These are phyloP conservation scores for Eucalyptus erythrocorys DNA, from an alignment of 345 rosid genomes.

Conservation along the genomic window DNA sequence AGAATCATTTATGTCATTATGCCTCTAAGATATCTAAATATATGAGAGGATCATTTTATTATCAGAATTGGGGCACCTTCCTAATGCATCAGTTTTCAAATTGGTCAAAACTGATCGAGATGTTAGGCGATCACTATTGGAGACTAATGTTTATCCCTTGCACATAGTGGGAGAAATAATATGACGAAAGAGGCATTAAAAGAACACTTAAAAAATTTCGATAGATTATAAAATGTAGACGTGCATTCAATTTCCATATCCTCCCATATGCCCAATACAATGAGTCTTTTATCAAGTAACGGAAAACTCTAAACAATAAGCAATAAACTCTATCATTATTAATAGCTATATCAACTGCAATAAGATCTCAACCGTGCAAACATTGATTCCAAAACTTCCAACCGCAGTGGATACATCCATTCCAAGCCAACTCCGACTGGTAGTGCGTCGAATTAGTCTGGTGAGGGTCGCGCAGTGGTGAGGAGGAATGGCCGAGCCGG, in stretches of 20 bases:
- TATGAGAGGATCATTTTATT: too few relatives aligned
- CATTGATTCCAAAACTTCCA: neutral
- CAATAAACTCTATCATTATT: neutral
- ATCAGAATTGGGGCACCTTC: neutral
- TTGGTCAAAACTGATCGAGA: neutral
- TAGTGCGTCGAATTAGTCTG: too few relatives aligned
- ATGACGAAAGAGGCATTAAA: neutral
- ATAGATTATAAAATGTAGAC: neutral
- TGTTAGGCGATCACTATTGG: neutral
- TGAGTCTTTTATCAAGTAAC: neutral
- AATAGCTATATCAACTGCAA: neutral
- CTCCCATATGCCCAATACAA: neutral
- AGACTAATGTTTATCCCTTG: neutral
- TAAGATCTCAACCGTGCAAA: neutral
- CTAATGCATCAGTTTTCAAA: neutral
- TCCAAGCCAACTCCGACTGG: neutral
- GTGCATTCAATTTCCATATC: neutral
- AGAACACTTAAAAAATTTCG: neutral
- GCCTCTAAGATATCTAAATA: too few relatives aligned
- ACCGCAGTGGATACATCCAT: neutral
- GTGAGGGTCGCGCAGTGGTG: too few relatives aligned
- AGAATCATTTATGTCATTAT: neutral
- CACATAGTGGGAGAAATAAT: neutral
- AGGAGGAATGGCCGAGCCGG: too few relatives aligned
- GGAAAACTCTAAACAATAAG: neutral